Evolutionary conservation across 192 early-diverging fungal species (phyloP).

Genomic region (Umbelopsis sp.): DNA sequence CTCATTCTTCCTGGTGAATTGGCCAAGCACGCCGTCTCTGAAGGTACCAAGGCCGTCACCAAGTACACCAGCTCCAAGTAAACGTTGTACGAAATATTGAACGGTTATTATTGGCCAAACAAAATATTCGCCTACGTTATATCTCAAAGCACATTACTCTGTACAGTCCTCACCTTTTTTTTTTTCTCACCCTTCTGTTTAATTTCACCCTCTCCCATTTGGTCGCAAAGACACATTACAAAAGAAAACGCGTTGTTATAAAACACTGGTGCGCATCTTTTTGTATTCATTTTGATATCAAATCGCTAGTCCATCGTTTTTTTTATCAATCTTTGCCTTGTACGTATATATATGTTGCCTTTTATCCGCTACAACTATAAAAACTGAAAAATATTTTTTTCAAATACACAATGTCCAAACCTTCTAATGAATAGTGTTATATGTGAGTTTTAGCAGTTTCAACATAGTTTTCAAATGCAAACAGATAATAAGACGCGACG

Average conservation of each 20-base stretch:
- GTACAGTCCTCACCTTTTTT: slow-evolving; percentile 25
- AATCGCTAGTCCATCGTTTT: slow-evolving; percentile 8
- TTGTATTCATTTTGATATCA: slow-evolving; percentile 13
- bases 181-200: slow-evolving; percentile 30
- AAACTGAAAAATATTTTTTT: slow-evolving; percentile 7
- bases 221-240: slow-evolving; percentile 1
- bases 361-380: slow-evolving; percentile 19
- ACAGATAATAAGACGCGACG: no score
- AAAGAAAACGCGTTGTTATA: slow-evolving; percentile 20
- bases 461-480: no score
- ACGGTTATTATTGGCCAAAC: not conserved
- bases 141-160: slow-evolving; percentile 11
- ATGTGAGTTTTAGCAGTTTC: no score
- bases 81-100: slow-evolving; percentile 19
- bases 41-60: slow-evolving; percentile 97
- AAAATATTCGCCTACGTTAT: slow-evolving; percentile 10
- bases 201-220: slow-evolving; percentile 16
- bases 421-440: not conserved
- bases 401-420: not conserved
- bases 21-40: slow-evolving; percentile 96
- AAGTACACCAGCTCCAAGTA: slow-evolving; percentile 89
- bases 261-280: slow-evolving; percentile 11
- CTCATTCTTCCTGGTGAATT: slow-evolving; percentile 83
- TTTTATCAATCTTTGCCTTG: slow-evolving; percentile 15
- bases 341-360: slow-evolving; percentile 24